These are phyloP conservation scores for Kazachstania sp. DNA, from an alignment of 1,139 yeast genomes.

Conservation along the genomic window DNA sequence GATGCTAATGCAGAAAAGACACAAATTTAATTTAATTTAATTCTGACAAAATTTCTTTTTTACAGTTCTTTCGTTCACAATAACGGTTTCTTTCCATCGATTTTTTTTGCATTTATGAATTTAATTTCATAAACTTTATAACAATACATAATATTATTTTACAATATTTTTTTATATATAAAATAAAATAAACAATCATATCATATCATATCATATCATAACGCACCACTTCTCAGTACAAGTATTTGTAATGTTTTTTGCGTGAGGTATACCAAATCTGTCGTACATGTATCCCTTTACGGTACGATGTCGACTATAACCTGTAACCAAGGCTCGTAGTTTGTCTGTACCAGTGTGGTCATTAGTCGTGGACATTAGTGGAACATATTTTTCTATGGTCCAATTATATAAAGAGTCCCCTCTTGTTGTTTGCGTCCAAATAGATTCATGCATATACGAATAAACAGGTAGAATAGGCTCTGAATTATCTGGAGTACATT, in stretches of 20 bases:
- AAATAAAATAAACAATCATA: too few species aligned
- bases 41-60: not conserved
- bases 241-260: not conserved
- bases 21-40: not conserved
- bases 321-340: not conserved
- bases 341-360: constrained; percentile 1
- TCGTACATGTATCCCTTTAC: not conserved
- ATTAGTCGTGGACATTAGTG: constrained; percentile 48
- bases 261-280: not conserved
- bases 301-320: not conserved
- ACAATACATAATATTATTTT: not conserved
- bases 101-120: not conserved
- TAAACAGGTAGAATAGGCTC: constrained; percentile 50
- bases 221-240: not conserved
- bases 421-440: constrained; percentile 37
- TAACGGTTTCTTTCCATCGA: not conserved
- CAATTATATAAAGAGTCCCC: constrained; percentile 4
- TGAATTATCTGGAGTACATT: constrained; percentile 35
- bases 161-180: too few species aligned
- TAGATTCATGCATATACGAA: constrained; percentile 46
- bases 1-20: not conserved
- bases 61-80: not conserved
- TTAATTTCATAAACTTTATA: not conserved
- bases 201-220: not conserved
- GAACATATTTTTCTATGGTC: constrained; percentile 39